Base-by-base conservation (phyloP, 139 green algal species). In the Tetraselmis striata region DNA sequence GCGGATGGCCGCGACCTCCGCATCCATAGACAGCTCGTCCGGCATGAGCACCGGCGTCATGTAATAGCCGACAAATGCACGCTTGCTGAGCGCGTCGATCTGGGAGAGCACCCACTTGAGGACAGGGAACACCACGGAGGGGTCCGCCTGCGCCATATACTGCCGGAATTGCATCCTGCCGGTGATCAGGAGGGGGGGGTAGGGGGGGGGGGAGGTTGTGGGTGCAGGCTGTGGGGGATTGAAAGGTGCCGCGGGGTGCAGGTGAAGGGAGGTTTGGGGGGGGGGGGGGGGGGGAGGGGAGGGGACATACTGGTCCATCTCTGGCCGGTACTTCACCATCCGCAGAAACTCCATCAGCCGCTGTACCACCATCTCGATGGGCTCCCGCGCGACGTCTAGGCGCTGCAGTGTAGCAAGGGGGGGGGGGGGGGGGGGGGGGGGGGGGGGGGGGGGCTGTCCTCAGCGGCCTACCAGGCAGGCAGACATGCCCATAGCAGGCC, bases 41-140 rank as follows among this genome's bases (percentile, higher is more conserved):
- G 77, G 77, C 24, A 80, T 31, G 28, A 59, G 77, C 29, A 80
- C 24, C 18, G 31, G 29, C 23, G 29, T 80, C 77, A 80, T 31
- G 77, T 80, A 80, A 32, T 80, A 80, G 2, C 77, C 77, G 5
- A 80, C 77, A 32, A 80, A 80, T 31, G 77, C 77, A 23, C 77
- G 28, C 77, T 80, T 32, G 23, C 28, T 32, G 28, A 80, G 29
- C 28, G 77, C 32, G 2, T 32, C 77, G 2, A 23, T 31, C 77
- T 80, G 77, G 77, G 29, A 59, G 2, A 80, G 28, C 29, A 80
- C 32, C 77, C 77, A 80, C 18, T 80, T 80, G 29, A 80, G 32
- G 23, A 80, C 77, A 26, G 77, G 77, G 77, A 59, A 80, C 29
- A 80, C 77, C 28, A 80, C 77, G 28, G 31, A 23, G 28, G 27